Conservation (phyloP, 202 grass and related monocot species). For the Hordeum pubiflorum region DNA sequence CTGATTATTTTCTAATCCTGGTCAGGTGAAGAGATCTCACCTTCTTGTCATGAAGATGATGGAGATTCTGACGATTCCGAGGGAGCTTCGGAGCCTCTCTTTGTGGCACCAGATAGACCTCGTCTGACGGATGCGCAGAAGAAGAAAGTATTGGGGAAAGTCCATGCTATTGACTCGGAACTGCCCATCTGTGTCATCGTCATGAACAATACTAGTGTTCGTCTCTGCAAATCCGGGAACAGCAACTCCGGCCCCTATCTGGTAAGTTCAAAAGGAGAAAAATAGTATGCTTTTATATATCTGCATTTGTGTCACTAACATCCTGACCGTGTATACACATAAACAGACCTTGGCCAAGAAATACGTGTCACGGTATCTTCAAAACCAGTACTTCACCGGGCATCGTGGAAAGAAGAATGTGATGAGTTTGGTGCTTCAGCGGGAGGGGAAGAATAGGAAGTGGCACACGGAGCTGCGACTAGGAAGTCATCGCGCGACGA, state of each 20-base stretch:
- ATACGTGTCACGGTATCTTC: not conserved
- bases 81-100: not conserved
- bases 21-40: not conserved
- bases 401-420: not conserved
- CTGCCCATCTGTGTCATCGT: not conserved
- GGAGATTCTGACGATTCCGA: not conserved
- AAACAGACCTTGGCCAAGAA: not conserved
- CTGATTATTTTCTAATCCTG: not conserved
- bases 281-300: too few species aligned
- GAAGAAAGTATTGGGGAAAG: not conserved
- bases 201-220: not conserved
- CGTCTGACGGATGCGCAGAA: not conserved
- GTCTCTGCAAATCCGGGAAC: too few species aligned
- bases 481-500: not conserved
- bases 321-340: not conserved
- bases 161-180: not conserved
- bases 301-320: not conserved
- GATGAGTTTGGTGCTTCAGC: not conserved
- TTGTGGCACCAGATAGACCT: not conserved
- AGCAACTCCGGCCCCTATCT: too few species aligned
- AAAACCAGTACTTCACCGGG: not conserved
- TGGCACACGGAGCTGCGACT: not conserved
- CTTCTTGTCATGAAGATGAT: not conserved
- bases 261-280: too few species aligned
- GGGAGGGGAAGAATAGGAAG: not conserved